Base-by-base conservation (phyloP, 306 rosid species). In the Trifolium repens region DNA sequence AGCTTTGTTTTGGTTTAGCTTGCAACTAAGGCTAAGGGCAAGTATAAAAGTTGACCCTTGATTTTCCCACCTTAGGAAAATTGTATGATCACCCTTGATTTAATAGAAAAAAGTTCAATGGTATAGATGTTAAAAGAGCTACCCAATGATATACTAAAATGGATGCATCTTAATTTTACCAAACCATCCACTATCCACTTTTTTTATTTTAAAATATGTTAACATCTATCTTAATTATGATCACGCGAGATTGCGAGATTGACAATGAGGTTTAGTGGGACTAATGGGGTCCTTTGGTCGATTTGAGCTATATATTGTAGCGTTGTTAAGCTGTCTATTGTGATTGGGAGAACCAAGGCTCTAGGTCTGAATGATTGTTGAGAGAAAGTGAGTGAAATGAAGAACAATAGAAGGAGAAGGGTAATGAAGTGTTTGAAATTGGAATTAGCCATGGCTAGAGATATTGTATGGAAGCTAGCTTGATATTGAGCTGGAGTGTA, bases 201-300 rank as follows among this genome's bases (percentile, higher is more conserved):
- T 27, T 27, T 27, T 27, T 27, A 27, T 2, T 27, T 27, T 2
- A 27, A 27, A 27, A 27, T 27, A 2, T 27, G 32, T 27, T 27
- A 2, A 2, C 32, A 27, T 27, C 4, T 27, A 27, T 27, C 3
- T 27, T 27, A 22, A 22, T 22, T 22, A 22, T 22, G 24, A 22
- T 22, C 24, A 22, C 24, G 24, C 91, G 3, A 89, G 81, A 43
- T 89, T 89, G 24, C 91, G 3, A 89, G 81, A 43, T 89, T 89
- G 9, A 89, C 39, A 4, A 87, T 79, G 8, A 89, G 84, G 65
- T 79, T 79, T 0, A 83, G 0, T 5, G 85, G 80, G 11, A 87
- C 79, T 0, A 79, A 88, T 2, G 91, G 93, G 50, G 89, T 87
- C 42, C 91, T 80, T 57, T 87, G 91, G 74, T 59, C 67, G 4